A percentile compares a stretch with the other conserved stretches of the same genome.
Evolutionary conservation across 2,329 filamentous ascomycete genomes (phyloP).

Genomic region (Colletotrichum sp.): DNA sequence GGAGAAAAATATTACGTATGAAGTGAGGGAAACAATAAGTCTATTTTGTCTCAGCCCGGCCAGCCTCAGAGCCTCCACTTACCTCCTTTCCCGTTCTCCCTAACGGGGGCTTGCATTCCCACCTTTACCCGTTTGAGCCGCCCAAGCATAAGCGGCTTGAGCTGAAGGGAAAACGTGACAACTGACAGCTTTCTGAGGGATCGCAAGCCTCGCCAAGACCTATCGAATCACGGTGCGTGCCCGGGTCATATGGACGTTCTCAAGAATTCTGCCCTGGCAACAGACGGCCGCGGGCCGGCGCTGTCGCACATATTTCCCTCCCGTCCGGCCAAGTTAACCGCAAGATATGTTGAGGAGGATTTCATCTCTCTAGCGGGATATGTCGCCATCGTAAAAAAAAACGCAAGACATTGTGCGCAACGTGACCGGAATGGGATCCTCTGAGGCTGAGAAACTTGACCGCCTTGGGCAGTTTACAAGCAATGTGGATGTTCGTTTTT

Average conservation of each 20-base stretch:
- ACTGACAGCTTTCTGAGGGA: background rate
- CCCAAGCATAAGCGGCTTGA: background rate
- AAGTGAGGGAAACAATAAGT: background rate
- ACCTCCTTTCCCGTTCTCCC: background rate
- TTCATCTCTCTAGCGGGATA: background rate
- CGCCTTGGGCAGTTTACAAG: background rate
- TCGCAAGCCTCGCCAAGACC: background rate
- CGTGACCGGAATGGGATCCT: background rate
- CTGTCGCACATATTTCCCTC: background rate
- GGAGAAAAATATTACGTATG: background rate
- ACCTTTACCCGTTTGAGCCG: background rate
- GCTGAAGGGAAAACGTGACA: background rate
- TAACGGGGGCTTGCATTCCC: background rate
- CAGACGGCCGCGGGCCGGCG: background rate
- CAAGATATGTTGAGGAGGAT: background rate
- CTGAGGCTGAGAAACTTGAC: background rate
- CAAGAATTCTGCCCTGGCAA: background rate
- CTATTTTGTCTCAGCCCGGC: slow-evolving; percentile 6
- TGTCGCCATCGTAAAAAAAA: background rate
- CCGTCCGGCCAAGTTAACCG: background rate
- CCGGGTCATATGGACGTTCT: background rate
- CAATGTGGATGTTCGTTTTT: background rate
- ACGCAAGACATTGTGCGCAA: background rate
- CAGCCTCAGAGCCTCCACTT: background rate
- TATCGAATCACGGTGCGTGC: background rate